Evolutionary conservation across 2,329 filamentous ascomycete genomes (phyloP).

Genomic region (Trichoderma simmonsii): DNA sequence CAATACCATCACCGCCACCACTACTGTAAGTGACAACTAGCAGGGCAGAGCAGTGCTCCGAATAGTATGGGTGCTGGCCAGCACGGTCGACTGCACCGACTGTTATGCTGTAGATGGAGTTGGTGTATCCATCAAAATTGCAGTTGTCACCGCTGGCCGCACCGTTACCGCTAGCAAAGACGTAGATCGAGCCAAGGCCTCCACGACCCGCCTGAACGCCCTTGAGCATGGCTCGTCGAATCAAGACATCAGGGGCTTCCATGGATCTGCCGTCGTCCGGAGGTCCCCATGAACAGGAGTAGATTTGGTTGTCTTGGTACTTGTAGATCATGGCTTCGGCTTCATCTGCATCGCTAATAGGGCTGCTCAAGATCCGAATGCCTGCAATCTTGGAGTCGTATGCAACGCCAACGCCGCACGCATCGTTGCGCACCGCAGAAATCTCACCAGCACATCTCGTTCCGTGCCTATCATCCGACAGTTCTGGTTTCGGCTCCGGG

Average conservation of each 20-base stretch:
- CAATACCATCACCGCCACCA: slow-evolving; percentile 80
- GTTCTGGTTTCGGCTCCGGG: slow-evolving; percentile 73
- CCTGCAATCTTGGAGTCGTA: slow-evolving; percentile 89
- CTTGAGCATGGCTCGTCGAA: slow-evolving; percentile 86
- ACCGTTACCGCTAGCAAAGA: slow-evolving; percentile 93
- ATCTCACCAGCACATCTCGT: slow-evolving; percentile 95
- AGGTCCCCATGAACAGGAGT: slow-evolving; percentile 98
- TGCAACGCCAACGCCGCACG: slow-evolving; percentile 93
- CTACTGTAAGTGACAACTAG: slow-evolving; percentile 96
- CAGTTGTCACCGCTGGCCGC: slow-evolving; percentile 87
- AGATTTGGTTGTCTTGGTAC: slow-evolving; percentile 89
- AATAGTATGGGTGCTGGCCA: slow-evolving; percentile 91
- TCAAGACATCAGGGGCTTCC: slow-evolving; percentile 88
- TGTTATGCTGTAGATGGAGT: slow-evolving; percentile 98
- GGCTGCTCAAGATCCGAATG: slow-evolving; percentile 85
- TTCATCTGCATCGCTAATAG: slow-evolving; percentile 90
- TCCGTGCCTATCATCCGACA: slow-evolving; percentile 84
- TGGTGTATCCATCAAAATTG: slow-evolving; percentile 99
- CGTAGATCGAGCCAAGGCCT: slow-evolving; percentile 85
- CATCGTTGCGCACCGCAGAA: slow-evolving; percentile 83
- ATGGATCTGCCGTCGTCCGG: slow-evolving; percentile 91
- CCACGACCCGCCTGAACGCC: slow-evolving; percentile 83
- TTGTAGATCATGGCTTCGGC: slow-evolving; percentile 90
- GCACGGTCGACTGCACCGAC: slow-evolving; percentile 88
- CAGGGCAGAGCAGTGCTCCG: slow-evolving; percentile 92